Base-by-base conservation (phyloP, 2,329 filamentous ascomycete genomes). In the Ophiostoma angusticollis region DNA sequence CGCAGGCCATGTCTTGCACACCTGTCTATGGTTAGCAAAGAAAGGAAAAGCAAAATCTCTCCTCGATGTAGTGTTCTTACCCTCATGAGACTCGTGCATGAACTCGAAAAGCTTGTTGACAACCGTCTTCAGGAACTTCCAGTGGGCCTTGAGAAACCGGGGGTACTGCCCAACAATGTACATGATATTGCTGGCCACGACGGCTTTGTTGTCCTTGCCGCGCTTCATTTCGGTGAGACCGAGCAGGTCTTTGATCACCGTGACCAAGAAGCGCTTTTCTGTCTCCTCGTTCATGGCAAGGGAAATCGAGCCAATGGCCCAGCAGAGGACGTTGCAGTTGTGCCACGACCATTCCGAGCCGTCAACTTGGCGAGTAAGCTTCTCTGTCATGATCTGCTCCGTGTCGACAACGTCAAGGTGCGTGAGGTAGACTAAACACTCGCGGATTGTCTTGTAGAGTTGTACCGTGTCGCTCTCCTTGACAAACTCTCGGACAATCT, bases 41-140 rank as follows among this genome's bases (percentile, higher is more conserved):
- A 17, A n/a, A 12, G n/a, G 19, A n/a, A 23, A 8, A 18, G 23
- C 14, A 14, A 22, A 16, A 23, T 13, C 12, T 4, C 17, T 13
- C n/a, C 18, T 6, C 21, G 13, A 23, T 8, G n/a, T 14, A 29
- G 58, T 9, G 11, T 8, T 1, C 70, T 52, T 61, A 79, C 84
- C 91, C 67, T 98, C 91, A 54, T 98, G 91, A 1, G 91, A 96
- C 62, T 98, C 91, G 59, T 98, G 91, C 91, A 98, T 98, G 57
- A 98, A 98, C 64, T 98, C 91, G 54, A 98, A 98, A 5, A 98
- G 73, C 67, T 98, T 98, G 65, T 98, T 98, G 54, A 98, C 91
- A 14, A 98, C 91, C 3, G 91, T 98, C 76, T 98, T 98, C 41
- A 98, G 68, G 64, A 98, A 98, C 60, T 98, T 98, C 91, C 91